Base-by-base conservation (phyloP, 805 yeast species). In the Monosporozyma solicola region DNA sequence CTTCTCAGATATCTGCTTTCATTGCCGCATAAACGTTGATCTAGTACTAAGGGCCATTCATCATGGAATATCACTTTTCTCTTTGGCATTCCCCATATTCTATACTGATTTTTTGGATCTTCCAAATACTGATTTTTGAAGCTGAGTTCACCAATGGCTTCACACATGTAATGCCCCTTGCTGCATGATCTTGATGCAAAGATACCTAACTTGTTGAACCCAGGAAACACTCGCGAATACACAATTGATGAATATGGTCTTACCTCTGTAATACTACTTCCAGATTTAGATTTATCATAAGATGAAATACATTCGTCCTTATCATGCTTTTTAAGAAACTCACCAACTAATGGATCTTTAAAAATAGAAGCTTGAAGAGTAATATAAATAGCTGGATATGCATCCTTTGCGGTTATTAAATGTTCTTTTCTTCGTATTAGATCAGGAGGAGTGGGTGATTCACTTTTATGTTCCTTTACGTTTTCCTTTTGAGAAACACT, bases 21-120 rank as follows among this genome's bases (percentile, higher is more conserved):
- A 59, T 88, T 87, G 0, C 97, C 98, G 0, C 96, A 96, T 44
- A 82, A 78, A 53, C 97, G 76, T 32, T 91, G 79, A 69, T 91
- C 97, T n/a, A 91, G 72, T 3, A 79, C 83, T 10, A 91, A 58
- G 0, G 85, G 84, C 51, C 83, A 67, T 15, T 71, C 64, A 0
- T 82, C 75, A 51, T 82, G 80, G 57, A 82, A 80, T 13, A 79
- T 59, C 0, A 82, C 86, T 47, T 78, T 78, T 5, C 84, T 83
- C 55, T 75, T 74, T 35, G 81, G 83, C 52, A 84, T 83, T 5
- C 85, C 97, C 84, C 83, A 83, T 22, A 78, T 64, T 57, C 81
- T 69, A 67, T 89, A 92, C 61, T 88, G 96, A 67, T 91, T 92
- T 54, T 82, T 74, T 24, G 81, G 74, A 60, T 88, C 87, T 3